Base-by-base conservation (phyloP, 2,329 filamentous ascomycete genomes). In the Zasmidium angulare region DNA sequence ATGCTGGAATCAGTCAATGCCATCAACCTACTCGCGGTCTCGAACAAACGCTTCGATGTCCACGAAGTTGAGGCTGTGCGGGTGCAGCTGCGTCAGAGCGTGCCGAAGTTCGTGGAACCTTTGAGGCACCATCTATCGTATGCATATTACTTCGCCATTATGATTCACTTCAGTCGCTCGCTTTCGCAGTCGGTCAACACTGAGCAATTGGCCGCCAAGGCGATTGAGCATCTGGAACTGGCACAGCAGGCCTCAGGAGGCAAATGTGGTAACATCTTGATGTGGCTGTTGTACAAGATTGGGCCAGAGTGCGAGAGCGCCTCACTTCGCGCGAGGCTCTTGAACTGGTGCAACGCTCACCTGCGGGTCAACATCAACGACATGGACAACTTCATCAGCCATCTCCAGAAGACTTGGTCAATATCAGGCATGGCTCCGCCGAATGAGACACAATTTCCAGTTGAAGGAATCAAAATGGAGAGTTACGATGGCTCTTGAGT, bases 201-300 rank as follows among this genome's bases (percentile, higher is more conserved):
- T 11, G 19, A 23, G 10, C 17, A 21, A 2, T 26, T 52, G 2
- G 40, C 49, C 17, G 23, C 22, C 2, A 51, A 20, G 46, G 55
- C 55, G 12, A 29, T 57, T 22, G 55, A 57, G 21, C 31, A 47
- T 40, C 49, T 57, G 21, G 55, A 57, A 46, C 36, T 22, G 26
- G 55, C 55, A 9, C 46, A 57, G 29, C 48, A 57, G 20, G 22
- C 48, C n/a, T 48, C 36, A 11, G 23, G 51, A 46, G 55, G 55
- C 6, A 46, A 46, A 6, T 24, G 46, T 17, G 49, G 55, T 9
- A 48, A 46, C 4, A 57, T 57, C 21, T 21, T 57, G 49, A 57
- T 48, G 49, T 57, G 55, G 55, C 48, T 48, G 23, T 26, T 57
- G 19, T 36, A 52, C 24, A 51, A 50, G 20, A 57, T 57, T 26